phyloP scores from a whole-genome alignment of 176 grass and related monocot genomes.

The Eleusine indica region DNA sequence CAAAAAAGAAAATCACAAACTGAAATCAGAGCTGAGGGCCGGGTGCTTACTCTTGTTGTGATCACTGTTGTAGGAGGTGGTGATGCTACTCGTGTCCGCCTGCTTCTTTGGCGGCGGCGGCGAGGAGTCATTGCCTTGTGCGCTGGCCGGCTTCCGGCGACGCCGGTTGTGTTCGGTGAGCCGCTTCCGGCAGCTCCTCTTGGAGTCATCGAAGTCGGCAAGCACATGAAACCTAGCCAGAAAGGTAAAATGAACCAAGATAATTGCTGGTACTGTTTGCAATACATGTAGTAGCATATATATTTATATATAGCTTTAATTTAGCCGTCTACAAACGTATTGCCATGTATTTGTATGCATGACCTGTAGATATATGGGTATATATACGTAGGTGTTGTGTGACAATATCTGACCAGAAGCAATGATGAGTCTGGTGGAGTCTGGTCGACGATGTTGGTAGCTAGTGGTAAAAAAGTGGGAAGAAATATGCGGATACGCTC shows the following conservation, averaged over 20 bases:
- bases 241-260: not conserved
- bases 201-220: constrained; percentile 66
- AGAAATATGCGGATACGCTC: constrained; percentile 30
- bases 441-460: constrained; percentile 16
- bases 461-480: constrained; percentile 4
- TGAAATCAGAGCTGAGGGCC: not conserved
- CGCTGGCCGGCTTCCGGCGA: constrained; percentile 51
- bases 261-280: not conserved
- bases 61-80: constrained; percentile 29
- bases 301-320: not conserved
- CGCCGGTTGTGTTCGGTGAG: constrained; percentile 78
- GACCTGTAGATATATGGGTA: not conserved
- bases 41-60: constrained; percentile 43
- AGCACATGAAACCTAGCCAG: constrained; percentile 67
- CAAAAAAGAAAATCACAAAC: not conserved
- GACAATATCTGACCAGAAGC: not conserved
- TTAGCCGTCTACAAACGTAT: not conserved
- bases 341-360: not conserved
- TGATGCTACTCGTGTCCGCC: constrained; percentile 6
- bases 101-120: constrained; percentile 32
- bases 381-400: not conserved
- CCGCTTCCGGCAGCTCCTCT: constrained; percentile 73
- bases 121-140: constrained; percentile 5
- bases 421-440: constrained; percentile 11
- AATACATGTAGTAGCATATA: not conserved